phyloP scores from a whole-genome alignment of 163 green algal genomes.

The Prototheca cutis region DNA sequence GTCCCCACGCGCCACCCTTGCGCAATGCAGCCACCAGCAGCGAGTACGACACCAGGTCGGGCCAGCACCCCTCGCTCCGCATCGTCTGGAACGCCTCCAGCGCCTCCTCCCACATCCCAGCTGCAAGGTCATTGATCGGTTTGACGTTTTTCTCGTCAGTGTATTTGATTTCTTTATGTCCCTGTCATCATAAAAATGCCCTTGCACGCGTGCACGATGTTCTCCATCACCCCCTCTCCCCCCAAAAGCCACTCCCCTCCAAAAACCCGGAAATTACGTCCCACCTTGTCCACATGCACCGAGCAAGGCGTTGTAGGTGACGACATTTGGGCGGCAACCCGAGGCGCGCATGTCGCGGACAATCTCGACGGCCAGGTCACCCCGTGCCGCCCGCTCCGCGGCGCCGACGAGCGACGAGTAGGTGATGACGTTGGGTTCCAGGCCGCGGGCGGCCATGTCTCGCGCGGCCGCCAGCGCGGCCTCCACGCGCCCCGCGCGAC shows the following conservation, averaged over 20 bases:
- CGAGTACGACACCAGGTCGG: slow-evolving; percentile 68
- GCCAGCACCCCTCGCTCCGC: slow-evolving; percentile 48
- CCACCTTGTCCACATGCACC: slow-evolving; percentile 57
- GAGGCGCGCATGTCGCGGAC: slow-evolving; percentile 38
- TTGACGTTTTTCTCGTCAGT: no score
- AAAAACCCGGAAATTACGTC: no score
- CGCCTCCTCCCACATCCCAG: slow-evolving; percentile 54
- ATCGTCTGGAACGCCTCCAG: slow-evolving; percentile 63
- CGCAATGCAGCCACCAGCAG: slow-evolving; percentile 61
- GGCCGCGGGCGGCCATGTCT: slow-evolving; percentile 50
- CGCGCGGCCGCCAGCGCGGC: slow-evolving; percentile 52
- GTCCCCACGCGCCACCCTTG: slow-evolving; percentile 57
- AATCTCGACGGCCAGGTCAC: slow-evolving; percentile 7
- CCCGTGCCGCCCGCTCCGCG: slow-evolving; percentile 42
- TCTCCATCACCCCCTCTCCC: no score
- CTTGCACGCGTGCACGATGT: no score
- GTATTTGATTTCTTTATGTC: no score
- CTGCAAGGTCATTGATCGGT: no score
- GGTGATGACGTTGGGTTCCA: slow-evolving; percentile 71
- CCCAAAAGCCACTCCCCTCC: no score
- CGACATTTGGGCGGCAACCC: slow-evolving; percentile 71
- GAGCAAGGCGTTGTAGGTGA: slow-evolving; percentile 73
- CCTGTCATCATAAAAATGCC: no score
- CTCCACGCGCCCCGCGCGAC: slow-evolving; percentile 26
- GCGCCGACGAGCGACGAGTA: slow-evolving; percentile 60